Base-by-base conservation (phyloP, 1,139 yeast species). In the Blastobotrys proliferans region DNA sequence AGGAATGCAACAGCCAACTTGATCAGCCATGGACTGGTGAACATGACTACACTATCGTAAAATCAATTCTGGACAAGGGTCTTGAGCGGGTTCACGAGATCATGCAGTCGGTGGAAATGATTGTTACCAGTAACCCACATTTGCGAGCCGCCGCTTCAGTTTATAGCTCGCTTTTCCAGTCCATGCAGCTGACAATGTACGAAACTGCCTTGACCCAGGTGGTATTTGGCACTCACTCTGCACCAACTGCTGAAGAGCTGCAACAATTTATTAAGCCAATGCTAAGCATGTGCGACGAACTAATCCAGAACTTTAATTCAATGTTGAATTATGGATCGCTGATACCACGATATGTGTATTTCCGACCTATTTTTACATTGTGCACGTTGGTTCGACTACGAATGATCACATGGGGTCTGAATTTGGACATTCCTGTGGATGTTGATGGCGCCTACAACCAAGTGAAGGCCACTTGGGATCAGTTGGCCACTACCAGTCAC, bases 361-460 rank as follows among this genome's bases (percentile, higher is more conserved):
- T 75, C 52, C 60, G 81, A 34, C 79, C 82, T 2, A 62, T 77
- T 68, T 76, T 74, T 55, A 76, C 81, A 0, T 58, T 77, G 28
- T 73, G 76, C 6, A 46, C 56, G 16, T 38, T 54, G 32, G 41
- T 54, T 10, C 47, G 58, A 21, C 43, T 53, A 6, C 39, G 51
- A 17, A 37, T 53, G 24, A 40, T 52, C 18, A 49, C 47, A 11
- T 48, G 55, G 53, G 39, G 51, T 17, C 28, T 45, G 28, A 43
- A 46, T 10, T 19, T 47, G 32, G 46, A 47, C 3, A 35, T 51
- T n/a, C 24, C 26, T 13, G 31, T 35, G 19, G 53, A 52, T 31
- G 48, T 44, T 6, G 56, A 48, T 31, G 29, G 39, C 5, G 20
- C 35, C 21, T 52, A 41, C 34, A 35, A 21, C 16, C 32, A 29